Evolutionary conservation across 2,329 filamentous ascomycete species (phyloP).

Genomic region (Sodiomyces alkalinus): DNA sequence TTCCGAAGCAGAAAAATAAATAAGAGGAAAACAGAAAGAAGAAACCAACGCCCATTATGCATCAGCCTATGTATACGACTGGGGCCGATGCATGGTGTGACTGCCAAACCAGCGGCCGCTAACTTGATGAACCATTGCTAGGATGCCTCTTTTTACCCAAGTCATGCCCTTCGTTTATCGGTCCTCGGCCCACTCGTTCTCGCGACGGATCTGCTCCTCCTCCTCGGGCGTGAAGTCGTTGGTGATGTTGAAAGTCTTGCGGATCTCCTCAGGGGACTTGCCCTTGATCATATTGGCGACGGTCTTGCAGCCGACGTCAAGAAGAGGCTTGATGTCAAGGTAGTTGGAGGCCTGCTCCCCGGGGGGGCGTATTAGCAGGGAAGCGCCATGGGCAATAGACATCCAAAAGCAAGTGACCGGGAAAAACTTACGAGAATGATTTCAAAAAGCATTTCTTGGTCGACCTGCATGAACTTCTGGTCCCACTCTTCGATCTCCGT

Average conservation of each 20-base stretch:
- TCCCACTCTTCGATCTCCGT: constrained; percentile 99
- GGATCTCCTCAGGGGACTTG: constrained; percentile 97
- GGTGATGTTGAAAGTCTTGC: constrained; percentile 99
- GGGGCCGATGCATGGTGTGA: no score
- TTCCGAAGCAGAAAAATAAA: no score
- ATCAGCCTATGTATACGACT: no score
- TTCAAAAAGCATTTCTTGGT: constrained; percentile 99
- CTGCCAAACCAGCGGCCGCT: no score
- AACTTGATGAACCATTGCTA: no score
- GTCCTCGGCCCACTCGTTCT: constrained; percentile 88
- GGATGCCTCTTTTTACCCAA: no score
- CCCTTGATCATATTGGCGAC: constrained; percentile 99
- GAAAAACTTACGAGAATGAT: constrained; percentile 72
- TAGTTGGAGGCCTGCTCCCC: constrained; percentile 86
- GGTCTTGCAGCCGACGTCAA: constrained; percentile 98
- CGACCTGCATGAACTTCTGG: constrained; percentile 99
- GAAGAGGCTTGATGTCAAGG: constrained; percentile 93
- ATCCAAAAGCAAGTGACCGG: no score
- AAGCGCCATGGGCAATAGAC: neutral
- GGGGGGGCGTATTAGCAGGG: neutral
- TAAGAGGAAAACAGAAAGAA: neutral
- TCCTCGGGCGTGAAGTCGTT: constrained; percentile 99
- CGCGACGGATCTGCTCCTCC: constrained; percentile 89
- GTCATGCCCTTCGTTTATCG: no score
- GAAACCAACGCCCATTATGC: constrained; percentile 1